These are phyloP conservation scores for Candida ovalis DNA, from an alignment of 805 yeast genomes.

Conservation along the genomic window DNA sequence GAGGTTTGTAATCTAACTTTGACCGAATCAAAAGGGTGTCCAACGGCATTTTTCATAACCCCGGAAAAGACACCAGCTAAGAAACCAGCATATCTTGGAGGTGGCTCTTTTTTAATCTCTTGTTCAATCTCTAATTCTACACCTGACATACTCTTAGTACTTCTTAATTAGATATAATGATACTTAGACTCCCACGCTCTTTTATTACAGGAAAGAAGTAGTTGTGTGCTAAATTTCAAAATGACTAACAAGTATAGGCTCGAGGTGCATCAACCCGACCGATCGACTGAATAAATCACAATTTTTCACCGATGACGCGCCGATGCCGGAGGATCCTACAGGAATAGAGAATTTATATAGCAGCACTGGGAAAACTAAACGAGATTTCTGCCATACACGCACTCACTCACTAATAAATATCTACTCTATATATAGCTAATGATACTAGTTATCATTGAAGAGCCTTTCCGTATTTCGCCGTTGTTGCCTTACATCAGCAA, in stretches of 20 bases:
- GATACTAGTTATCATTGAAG: no score
- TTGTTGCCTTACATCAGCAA: no score
- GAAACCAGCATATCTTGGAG: conserved; percentile 66
- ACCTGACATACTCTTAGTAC: not conserved
- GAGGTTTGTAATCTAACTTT: conserved; percentile 82
- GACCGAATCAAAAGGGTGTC: conserved; percentile 91
- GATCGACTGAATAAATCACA: not conserved
- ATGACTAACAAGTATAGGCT: not conserved
- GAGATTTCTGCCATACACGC: not conserved
- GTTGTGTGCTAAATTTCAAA: no score
- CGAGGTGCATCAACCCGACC: not conserved
- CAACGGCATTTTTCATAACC: conserved; percentile 80
- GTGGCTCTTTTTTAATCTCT: conserved; percentile 26
- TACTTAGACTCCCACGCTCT: no score
- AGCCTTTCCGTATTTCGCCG: no score
- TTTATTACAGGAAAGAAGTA: no score
- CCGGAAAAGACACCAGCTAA: conserved; percentile 89
- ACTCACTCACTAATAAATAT: not conserved
- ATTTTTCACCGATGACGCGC: not conserved
- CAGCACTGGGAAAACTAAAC: no score
- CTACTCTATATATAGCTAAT: no score
- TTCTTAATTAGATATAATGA: no score
- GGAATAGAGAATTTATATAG: not conserved
- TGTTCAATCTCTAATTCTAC: not conserved
- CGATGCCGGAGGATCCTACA: not conserved